These are phyloP conservation scores for Pyrenophora seminiperda DNA, from an alignment of 2,329 filamentous ascomycete species.

Conservation along the genomic window DNA sequence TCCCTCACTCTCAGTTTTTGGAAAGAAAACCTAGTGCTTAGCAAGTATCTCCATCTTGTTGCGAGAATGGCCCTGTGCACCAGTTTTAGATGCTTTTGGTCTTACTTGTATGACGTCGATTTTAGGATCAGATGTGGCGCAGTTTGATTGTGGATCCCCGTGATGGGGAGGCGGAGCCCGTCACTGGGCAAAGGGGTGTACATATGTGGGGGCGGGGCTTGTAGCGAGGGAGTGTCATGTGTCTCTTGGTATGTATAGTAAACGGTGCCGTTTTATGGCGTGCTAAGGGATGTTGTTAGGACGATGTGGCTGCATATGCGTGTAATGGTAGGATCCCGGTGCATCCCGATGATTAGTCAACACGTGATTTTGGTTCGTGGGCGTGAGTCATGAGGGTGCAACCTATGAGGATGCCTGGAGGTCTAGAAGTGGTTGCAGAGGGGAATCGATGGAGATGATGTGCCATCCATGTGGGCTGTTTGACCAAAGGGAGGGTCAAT, in stretches of 20 bases:
- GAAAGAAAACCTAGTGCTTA: constrained; percentile 9
- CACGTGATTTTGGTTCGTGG: no score
- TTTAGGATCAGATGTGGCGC: constrained; percentile 5
- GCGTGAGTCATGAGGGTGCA: no score
- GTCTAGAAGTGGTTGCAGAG: no score
- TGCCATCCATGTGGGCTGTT: no score
- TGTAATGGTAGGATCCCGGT: background rate
- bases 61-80: constrained; percentile 1
- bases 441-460: no score
- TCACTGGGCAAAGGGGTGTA: background rate
- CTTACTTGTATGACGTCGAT: background rate
- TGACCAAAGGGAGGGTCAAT: no score
- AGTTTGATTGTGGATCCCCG: background rate
- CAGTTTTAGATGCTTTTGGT: constrained; percentile 4
- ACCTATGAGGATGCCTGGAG: no score
- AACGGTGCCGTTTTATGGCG: background rate
- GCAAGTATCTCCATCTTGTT: constrained; percentile 4
- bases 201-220: constrained; percentile 2
- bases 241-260: background rate
- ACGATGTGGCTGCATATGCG: background rate
- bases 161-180: constrained; percentile 5
- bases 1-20: no score
- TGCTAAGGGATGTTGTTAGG: no score
- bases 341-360: no score
- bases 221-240: constrained; percentile 6